Evolutionary conservation across 768 basidiomycete species (phyloP), one percentile per base, ranked within the genome.

Genomic region (Trametes sanguinea): DNA sequence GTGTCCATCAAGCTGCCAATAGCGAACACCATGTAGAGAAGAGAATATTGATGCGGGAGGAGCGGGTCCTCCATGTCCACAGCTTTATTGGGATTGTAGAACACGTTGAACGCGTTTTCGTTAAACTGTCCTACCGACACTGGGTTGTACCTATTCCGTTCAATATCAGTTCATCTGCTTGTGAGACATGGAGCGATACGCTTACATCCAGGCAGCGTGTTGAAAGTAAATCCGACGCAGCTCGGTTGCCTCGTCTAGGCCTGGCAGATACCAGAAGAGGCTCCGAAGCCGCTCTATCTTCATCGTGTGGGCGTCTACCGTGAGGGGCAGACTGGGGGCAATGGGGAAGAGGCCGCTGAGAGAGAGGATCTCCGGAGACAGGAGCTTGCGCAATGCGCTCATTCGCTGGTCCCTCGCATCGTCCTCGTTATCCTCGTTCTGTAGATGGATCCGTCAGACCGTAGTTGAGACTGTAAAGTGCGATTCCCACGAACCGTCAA

Each of bases 201-300:
- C 86, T 57, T 67, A 86, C 88, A 88, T 85, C 87, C 87, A 89
- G 35, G 86, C 85, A 56, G 85, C 89, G 68, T 85, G 81, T 30
- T 79, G 79, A 72, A 79, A 88, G 71, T 86, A 90, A 17, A 83
- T 80, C 17, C 80, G 79, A 29, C 83, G 81, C 42, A 91, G 74
- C 56, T 84, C 81, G n/a, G 81, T 76, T 4, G 90, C 88, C 59
- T 80, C 82, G 35, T 83, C 80, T 2, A 80, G 73, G 11, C 82
- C 75, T 3, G 90, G 90, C 16, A 92, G 82, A 71, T 90, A 88
- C 85, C 85, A 88, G 64, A 81, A 82, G 16, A 92, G 78, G 48
- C 76, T 80, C 52, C 84, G 81, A 3, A 89, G 72, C 22, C 82
- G 81, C 32, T 82, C 78, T 57, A 68, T 57, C 51, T 67, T 65